Conservation (phyloP, 108 stramenopile genomes). For the Craspedostauros australis region DNA sequence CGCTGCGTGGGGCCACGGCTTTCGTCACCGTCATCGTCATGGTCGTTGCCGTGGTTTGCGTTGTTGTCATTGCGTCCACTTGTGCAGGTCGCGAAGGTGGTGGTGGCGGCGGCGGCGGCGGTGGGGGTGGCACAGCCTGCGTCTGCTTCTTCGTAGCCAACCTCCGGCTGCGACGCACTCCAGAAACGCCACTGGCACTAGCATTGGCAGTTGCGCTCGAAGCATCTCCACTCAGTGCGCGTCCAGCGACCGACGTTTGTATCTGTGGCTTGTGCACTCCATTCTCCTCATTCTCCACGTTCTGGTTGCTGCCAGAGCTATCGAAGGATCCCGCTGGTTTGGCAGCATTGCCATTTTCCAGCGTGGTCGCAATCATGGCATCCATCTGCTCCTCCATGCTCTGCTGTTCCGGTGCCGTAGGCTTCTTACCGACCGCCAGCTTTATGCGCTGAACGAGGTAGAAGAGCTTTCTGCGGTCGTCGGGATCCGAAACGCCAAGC, state of each 20-base stretch:
- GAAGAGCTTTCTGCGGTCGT: slow-evolving; percentile 78
- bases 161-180: slow-evolving; percentile 5
- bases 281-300: background rate
- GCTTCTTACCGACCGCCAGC: slow-evolving; percentile 42
- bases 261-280: background rate
- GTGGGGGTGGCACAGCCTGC: background rate
- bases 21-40: slow-evolving; percentile 7
- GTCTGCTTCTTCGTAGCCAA: slow-evolving; percentile 12
- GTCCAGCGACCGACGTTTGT: too few relatives aligned
- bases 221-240: too few relatives aligned
- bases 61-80: too few relatives aligned
- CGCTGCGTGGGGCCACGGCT: too few relatives aligned
- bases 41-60: too few relatives aligned
- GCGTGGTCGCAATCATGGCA: slow-evolving; percentile 15
- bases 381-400: slow-evolving; percentile 26
- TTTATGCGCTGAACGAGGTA: slow-evolving; percentile 82
- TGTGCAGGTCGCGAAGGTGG: too few relatives aligned
- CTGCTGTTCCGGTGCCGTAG: background rate
- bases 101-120: slow-evolving; percentile 9
- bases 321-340: background rate
- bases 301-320: background rate
- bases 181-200: too few relatives aligned
- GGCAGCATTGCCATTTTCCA: background rate
- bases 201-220: too few relatives aligned
- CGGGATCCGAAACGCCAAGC: slow-evolving; percentile 59